Percentiles rank a stretch among this genome's conserved stretches.
Conservation (phyloP, 2,329 filamentous ascomycete species). For the Emergomyces pasteurianus region DNA sequence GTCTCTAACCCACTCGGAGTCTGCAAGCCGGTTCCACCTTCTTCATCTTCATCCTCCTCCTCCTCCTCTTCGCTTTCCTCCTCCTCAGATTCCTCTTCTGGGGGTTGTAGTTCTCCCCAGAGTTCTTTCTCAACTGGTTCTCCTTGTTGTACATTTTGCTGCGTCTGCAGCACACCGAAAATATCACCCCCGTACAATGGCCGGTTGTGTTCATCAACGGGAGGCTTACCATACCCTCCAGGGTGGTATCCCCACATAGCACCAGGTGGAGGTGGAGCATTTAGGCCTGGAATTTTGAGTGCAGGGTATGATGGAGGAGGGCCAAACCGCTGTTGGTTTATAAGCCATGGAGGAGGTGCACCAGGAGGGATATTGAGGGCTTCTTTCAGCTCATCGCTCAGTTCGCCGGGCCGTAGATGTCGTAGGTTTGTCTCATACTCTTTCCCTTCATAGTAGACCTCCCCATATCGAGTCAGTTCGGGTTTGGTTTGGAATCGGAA, state of each 20-base stretch:
- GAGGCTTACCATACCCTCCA: conserved; percentile 91
- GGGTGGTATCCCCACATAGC: conserved; percentile 92
- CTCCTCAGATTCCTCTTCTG: conserved; percentile 62
- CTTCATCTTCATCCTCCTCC: conserved; percentile 52
- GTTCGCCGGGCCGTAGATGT: conserved; percentile 77
- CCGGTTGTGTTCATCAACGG: conserved; percentile 82
- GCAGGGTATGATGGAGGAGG: conserved; percentile 90
- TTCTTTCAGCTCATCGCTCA: conserved; percentile 81
- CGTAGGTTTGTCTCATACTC: conserved; percentile 92
- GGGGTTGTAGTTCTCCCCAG: conserved; percentile 84
- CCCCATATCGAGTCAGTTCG: conserved; percentile 81
- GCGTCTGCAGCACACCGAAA: conserved; percentile 62
- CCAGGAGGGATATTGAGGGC: conserved; percentile 88
- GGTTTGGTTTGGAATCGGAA: conserved; percentile 97
- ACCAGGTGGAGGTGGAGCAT: conserved; percentile 79
- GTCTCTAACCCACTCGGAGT: conserved; percentile 70
- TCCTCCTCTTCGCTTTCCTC: conserved; percentile 58
- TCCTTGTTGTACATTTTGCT: conserved; percentile 51
- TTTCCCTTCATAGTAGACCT: conserved; percentile 99
- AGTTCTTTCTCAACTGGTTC: conserved; percentile 77
- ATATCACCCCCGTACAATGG: conserved; percentile 91
- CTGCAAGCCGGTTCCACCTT: conserved; percentile 53
- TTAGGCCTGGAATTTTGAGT: conserved; percentile 88
- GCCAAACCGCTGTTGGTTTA: conserved; percentile 90
- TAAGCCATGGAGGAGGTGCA: conserved; percentile 89